phyloP scores from a whole-genome alignment of 306 rosid genomes.

The Sesbania bispinosa region DNA sequence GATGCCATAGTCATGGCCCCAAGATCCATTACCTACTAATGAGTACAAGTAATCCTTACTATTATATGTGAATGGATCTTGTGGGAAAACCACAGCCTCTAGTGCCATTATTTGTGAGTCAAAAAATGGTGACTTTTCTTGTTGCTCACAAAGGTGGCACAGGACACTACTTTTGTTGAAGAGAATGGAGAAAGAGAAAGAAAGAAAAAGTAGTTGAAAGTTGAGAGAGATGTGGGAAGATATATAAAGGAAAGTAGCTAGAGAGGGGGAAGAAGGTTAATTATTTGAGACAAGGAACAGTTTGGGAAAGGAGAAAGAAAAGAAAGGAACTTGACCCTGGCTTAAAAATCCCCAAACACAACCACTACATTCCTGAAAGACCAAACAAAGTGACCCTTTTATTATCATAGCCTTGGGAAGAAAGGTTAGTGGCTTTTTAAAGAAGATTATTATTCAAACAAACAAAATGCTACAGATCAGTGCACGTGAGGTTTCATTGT shows the following conservation, averaged over 20 bases:
- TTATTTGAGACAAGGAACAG: neutral
- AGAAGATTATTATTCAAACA: slow-evolving; percentile 1
- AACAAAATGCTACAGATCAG: slow-evolving; percentile 45
- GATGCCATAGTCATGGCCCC: neutral
- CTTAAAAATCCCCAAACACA: slow-evolving; percentile 8
- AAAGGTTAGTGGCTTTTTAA: slow-evolving; percentile 27
- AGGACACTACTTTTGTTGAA: neutral
- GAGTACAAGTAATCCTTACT: slow-evolving; percentile 26
- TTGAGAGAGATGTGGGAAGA: no score
- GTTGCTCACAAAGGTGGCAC: neutral
- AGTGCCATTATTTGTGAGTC: slow-evolving; percentile 29
- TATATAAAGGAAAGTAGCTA: neutral
- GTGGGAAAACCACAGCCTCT: slow-evolving; percentile 46
- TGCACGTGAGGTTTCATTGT: slow-evolving; percentile 66
- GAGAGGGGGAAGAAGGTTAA: neutral
- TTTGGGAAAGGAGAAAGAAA: neutral
- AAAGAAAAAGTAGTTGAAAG: neutral
- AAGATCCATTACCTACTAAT: neutral
- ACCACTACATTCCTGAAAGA: slow-evolving; percentile 23
- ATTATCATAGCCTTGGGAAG: slow-evolving; percentile 32
- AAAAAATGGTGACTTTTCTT: no score
- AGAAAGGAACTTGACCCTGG: neutral
- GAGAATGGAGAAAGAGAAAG: neutral
- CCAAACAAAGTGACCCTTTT: slow-evolving; percentile 56
- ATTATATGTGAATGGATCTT: slow-evolving; percentile 33